A percentile compares a stretch with the other conserved stretches of the same genome.
Conservation (phyloP, 257 asterid species). For the Ehretia macrophylla region DNA sequence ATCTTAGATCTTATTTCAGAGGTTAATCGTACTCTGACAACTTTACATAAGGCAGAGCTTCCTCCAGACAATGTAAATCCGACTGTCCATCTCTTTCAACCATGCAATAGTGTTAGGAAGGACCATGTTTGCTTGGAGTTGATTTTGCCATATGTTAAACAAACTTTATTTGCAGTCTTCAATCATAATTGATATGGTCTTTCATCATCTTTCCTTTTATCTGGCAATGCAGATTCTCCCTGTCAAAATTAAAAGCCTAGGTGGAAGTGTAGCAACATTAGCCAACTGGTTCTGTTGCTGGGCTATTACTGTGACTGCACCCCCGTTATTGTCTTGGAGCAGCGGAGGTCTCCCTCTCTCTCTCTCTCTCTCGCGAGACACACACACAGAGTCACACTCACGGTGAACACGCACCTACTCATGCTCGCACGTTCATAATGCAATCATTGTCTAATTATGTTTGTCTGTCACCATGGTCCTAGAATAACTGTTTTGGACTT, state of each 20-base stretch:
- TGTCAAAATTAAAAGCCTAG: constrained; percentile 72
- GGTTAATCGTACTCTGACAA: too few relatives aligned
- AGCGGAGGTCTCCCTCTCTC: constrained; percentile 45
- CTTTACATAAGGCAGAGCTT: too few relatives aligned
- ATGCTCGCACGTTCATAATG: constrained; percentile 20
- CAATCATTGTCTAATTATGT: too few relatives aligned
- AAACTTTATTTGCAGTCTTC: not conserved
- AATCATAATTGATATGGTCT: not conserved
- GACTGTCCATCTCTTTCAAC: not conserved
- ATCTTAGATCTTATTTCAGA: too few relatives aligned
- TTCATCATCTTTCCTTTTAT: not conserved
- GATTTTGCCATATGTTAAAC: too few relatives aligned
- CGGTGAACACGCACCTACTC: constrained; percentile 19
- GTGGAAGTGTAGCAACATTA: constrained; percentile 90
- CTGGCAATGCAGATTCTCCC: constrained; percentile 66
- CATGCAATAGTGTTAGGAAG: too few relatives aligned
- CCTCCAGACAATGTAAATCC: too few relatives aligned
- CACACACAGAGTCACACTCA: too few relatives aligned
- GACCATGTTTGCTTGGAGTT: too few relatives aligned
- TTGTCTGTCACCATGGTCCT: too few relatives aligned
- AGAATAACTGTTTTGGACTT: too few relatives aligned
- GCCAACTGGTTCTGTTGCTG: constrained; percentile 67
- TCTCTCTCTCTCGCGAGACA: not conserved
- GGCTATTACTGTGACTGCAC: constrained; percentile 67
- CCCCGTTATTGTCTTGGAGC: constrained; percentile 77